phyloP scores from a whole-genome alignment of 257 asterid genomes.

The Ilex aquifolium region DNA sequence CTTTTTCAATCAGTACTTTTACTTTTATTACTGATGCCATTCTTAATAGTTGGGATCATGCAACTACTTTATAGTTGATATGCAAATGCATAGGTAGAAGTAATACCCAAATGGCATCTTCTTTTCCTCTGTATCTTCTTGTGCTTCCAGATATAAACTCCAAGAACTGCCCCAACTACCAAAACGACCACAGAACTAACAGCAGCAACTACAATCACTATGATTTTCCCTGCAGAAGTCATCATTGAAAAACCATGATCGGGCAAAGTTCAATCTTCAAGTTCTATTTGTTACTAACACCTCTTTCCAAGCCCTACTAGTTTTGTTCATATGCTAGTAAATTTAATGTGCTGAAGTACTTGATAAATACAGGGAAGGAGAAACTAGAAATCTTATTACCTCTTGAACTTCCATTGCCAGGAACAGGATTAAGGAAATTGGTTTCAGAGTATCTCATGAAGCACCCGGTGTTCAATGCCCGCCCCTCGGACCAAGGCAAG shows the following conservation, averaged over 20 bases:
- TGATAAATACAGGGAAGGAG: neutral
- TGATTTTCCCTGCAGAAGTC: slow-evolving; percentile 38
- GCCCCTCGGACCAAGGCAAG: slow-evolving; percentile 60
- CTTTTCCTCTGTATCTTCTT: slow-evolving; percentile 58
- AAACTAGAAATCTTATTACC: slow-evolving; percentile 7
- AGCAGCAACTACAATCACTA: slow-evolving; percentile 39
- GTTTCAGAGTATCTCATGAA: slow-evolving; percentile 58
- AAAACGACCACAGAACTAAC: slow-evolving; percentile 51
- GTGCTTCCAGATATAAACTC: slow-evolving; percentile 46
- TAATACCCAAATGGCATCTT: slow-evolving; percentile 32
- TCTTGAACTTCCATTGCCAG: slow-evolving; percentile 13
- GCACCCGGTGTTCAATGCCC: slow-evolving; percentile 65
- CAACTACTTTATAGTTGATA: too few species aligned
- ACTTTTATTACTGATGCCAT: neutral
- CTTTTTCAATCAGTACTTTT: neutral
- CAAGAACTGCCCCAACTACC: slow-evolving; percentile 39
- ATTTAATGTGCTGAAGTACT: neutral
- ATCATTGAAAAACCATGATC: slow-evolving; percentile 3
- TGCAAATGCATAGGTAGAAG: too few species aligned
- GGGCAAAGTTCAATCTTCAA: neutral
- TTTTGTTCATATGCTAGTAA: neutral
- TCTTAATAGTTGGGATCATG: too few species aligned
- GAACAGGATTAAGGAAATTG: slow-evolving; percentile 51
- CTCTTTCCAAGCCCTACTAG: neutral
- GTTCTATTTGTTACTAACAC: neutral